These are phyloP conservation scores for Aspergillus olivimuriae DNA, from an alignment of 495 filamentous ascomycete genomes.

Conservation along the genomic window DNA sequence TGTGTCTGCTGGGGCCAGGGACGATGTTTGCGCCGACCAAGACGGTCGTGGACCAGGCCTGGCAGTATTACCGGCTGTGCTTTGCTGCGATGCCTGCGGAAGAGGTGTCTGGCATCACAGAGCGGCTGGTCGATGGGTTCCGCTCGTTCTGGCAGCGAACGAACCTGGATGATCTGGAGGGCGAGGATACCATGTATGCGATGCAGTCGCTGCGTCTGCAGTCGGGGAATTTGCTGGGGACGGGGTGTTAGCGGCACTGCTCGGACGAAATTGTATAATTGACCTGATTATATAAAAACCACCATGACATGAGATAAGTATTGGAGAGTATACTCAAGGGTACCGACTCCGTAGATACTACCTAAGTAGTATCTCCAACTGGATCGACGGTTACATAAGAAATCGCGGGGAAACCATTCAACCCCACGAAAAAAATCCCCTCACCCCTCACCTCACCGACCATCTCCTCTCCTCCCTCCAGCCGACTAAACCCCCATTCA, in stretches of 20 bases:
- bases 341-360: too few relatives aligned
- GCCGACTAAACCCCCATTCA: too few relatives aligned
- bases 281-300: too few relatives aligned
- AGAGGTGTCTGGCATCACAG: constrained; percentile 51
- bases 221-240: constrained; percentile 19
- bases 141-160: constrained; percentile 70
- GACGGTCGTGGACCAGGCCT: constrained; percentile 43
- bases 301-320: background rate
- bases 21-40: constrained; percentile 62
- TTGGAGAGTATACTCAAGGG: too few relatives aligned
- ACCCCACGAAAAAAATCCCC: too few relatives aligned
- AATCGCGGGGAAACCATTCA: too few relatives aligned
- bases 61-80: constrained; percentile 69
- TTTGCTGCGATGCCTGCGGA: constrained; percentile 76
- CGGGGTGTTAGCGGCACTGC: constrained; percentile 19
- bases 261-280: too few relatives aligned
- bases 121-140: constrained; percentile 60
- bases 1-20: constrained; percentile 62
- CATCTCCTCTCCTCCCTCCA: too few relatives aligned
- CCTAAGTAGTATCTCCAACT: too few relatives aligned
- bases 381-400: too few relatives aligned
- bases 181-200: constrained; percentile 26
- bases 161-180: constrained; percentile 43
- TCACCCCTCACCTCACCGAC: too few relatives aligned
- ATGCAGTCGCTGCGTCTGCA: constrained; percentile 13